These are phyloP conservation scores for Vitis hybrid DNA, from an alignment of 177 flowering plant species.

Conservation along the genomic window DNA sequence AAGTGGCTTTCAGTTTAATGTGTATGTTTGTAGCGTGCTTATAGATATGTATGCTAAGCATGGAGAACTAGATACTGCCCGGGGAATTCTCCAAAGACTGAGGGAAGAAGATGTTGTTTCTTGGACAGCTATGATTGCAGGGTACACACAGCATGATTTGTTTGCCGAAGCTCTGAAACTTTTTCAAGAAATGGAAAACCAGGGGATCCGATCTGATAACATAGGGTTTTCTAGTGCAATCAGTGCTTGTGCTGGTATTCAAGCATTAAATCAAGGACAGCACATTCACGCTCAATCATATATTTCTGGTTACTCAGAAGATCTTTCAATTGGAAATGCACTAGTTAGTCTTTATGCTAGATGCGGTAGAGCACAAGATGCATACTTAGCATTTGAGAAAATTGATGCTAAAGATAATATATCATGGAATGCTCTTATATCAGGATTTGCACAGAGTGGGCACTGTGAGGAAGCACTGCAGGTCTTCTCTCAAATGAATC, in stretches of 20 bases:
- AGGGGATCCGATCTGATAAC: conserved; percentile 46
- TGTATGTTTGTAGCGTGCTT: conserved; percentile 55
- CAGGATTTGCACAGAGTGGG: conserved; percentile 58
- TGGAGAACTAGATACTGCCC: conserved; percentile 37
- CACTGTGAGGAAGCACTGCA: conserved; percentile 48
- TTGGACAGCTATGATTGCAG: conserved; percentile 65
- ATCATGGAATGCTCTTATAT: conserved; percentile 57
- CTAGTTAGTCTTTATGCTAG: conserved; percentile 54
- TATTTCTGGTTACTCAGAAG: conserved; percentile 41
- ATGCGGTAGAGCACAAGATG: conserved; percentile 47
- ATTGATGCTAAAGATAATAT: conserved; percentile 38
- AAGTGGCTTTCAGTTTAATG: conserved; percentile 49
- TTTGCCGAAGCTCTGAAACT: conserved; percentile 40
- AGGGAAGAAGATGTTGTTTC: conserved; percentile 49
- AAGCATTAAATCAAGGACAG: conserved; percentile 44
- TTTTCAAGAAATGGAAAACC: conserved; percentile 44
- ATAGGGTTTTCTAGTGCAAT: conserved; percentile 54
- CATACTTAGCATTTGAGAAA: conserved; percentile 41
- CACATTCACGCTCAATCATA: conserved; percentile 53
- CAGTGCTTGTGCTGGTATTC: conserved; percentile 58
- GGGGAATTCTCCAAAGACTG: conserved; percentile 37
- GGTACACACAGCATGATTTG: conserved; percentile 45
- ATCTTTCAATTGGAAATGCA: conserved; percentile 52
- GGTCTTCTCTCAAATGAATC: conserved; percentile 47
- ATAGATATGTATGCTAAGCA: conserved; percentile 60